Evolutionary conservation across 306 rosid species (phyloP), one percentile per base, ranked within the genome.

Genomic region (Amphicarpaea edgeworthii): DNA sequence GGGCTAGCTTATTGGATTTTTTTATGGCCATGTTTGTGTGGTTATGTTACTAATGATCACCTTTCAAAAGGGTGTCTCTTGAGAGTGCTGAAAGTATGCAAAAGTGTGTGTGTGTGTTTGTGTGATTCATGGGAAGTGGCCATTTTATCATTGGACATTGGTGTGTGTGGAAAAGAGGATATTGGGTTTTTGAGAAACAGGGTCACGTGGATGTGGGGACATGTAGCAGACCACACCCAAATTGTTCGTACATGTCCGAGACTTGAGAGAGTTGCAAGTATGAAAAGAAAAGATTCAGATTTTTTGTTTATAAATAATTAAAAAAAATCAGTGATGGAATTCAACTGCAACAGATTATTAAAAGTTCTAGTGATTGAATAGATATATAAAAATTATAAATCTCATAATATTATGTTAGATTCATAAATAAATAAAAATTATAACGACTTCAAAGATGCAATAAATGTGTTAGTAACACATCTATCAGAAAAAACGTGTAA

Each of bases 191-290:
- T 16, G 45, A 64, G 69, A 67, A 84, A 78, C 93, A 87, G 57
- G 21, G 68, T 68, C 95, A 87, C 88, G 91, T 90, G 98, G 77
- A 21, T 86, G 94, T 87, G 91, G 94, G 91, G 87, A 74, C 82
- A 68, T 77, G 82, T 79, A 20, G 82, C 58, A 81, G 86, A 75
- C 75, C 77, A 26, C n/a, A 19, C 68, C 77, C 49, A 73, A 80
- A 32, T 43, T 71, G 78, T 53, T 71, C 73, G 26, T 63, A 14
- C 66, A 24, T 60, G 82, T 50, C 83, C n/a, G n/a, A n/a, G n/a
- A n/a, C n/a, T 46, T 30, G n/a, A 5, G 24, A 79, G 60, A 62
- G 24, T 41, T 70, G 68, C 64, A 14, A 20, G 23, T 28, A 26
- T 57, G 30, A 47, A 49, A 20, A 12, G 14, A 77, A 67, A 67